These are phyloP conservation scores for Eurotiales sp. DNA, from an alignment of 2,329 filamentous ascomycete genomes.

Conservation along the genomic window DNA sequence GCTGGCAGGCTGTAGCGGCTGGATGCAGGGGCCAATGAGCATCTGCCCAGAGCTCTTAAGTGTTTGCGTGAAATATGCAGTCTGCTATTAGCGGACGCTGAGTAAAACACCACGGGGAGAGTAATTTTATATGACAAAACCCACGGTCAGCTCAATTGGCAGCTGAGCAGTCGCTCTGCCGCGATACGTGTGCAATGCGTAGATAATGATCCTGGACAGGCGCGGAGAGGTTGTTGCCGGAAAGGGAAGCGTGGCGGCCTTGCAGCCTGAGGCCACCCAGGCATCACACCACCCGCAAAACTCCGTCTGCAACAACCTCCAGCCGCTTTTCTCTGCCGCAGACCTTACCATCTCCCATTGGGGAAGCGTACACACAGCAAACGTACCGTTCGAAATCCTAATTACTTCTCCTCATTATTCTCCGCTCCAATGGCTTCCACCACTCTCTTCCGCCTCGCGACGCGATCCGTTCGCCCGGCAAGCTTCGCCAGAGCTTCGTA, in stretches of 20 bases:
- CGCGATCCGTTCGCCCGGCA: conserved; percentile 58
- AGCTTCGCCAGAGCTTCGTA: conserved; percentile 64
- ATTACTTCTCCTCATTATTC: conserved; percentile 9
- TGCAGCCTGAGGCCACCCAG: conserved; percentile 15
- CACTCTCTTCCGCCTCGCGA: conserved; percentile 66
- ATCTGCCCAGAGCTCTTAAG: neutral
- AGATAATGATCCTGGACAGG: too few species aligned
- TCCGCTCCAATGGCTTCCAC: conserved; percentile 60
- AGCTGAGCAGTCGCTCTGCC: too few species aligned
- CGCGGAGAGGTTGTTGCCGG: neutral
- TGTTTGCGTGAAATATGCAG: neutral
- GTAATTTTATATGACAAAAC: too few species aligned
- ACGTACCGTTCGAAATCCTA: conserved; percentile 7
- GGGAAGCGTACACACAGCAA: conserved; percentile 12
- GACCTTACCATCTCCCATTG: conserved; percentile 13
- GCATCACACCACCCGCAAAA: conserved; percentile 20
- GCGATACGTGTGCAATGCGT: too few species aligned
- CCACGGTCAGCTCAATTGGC: too few species aligned
- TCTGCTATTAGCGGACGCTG: neutral
- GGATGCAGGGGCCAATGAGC: neutral
- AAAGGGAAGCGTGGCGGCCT: conserved; percentile 9
- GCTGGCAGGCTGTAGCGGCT: too few species aligned
- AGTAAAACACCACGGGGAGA: too few species aligned
- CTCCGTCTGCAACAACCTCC: conserved; percentile 15
- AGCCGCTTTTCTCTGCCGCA: conserved; percentile 11